A percentile compares a stretch with the other conserved stretches of the same genome.
These are phyloP conservation scores for Colletotrichum higginsianum DNA, from an alignment of 2,329 filamentous ascomycete species.

Conservation along the genomic window DNA sequence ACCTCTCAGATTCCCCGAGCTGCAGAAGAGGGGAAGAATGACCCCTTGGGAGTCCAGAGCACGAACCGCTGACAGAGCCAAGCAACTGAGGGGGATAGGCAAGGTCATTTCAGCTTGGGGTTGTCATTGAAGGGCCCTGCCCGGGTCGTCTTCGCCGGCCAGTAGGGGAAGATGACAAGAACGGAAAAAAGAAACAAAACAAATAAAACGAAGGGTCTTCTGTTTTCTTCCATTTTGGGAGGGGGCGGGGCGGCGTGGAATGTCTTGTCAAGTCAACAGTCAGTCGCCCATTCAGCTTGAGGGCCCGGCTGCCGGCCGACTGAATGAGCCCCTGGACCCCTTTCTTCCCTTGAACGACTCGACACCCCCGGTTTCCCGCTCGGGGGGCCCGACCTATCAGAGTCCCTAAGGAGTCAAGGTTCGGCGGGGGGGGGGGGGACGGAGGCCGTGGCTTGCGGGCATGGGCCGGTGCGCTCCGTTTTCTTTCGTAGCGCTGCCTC, in stretches of 20 bases:
- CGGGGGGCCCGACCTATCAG: constrained; percentile 19
- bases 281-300: constrained; percentile 26
- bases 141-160: neutral
- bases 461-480: constrained; percentile 35
- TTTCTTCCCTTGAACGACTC: neutral
- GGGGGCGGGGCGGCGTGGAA: neutral
- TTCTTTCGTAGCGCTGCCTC: neutral
- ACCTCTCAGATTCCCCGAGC: too few relatives aligned
- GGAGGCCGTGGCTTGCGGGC: constrained; percentile 33
- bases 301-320: constrained; percentile 18
- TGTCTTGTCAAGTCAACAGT: neutral
- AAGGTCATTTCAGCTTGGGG: neutral
- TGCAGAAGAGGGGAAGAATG: neutral
- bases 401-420: too few relatives aligned
- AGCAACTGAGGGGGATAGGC: neutral
- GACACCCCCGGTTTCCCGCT: neutral
- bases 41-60: neutral
- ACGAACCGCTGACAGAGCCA: neutral
- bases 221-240: neutral
- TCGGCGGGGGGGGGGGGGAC: constrained; percentile 25
- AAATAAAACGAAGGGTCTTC: neutral
- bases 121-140: neutral
- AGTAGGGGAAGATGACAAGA: too few relatives aligned
- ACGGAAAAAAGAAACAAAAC: neutral
- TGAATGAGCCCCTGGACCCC: constrained; percentile 6